Evolutionary conservation across 495 filamentous ascomycete species (phyloP), one percentile per base, ranked within the genome.

Genomic region (Jackrogersella minutella): DNA sequence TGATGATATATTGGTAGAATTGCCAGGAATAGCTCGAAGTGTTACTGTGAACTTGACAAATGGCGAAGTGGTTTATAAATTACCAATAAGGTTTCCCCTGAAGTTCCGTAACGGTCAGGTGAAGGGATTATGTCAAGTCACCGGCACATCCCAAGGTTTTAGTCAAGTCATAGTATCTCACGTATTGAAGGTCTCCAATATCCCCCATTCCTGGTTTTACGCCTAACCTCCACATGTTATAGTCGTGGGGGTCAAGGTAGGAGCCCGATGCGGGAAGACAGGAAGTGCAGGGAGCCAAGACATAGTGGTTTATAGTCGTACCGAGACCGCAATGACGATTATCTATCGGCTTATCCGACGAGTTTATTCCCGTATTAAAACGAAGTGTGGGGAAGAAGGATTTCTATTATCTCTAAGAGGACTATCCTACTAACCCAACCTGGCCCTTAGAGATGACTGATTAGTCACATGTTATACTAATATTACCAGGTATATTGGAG

Each of bases 181-280:
- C 58, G 19, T 41, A 55, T 56, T n/a, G 41, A 28, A 36, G 22
- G 49, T 66, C 41, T 26, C 37, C 24, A 28, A 67, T 57, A 34
- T 57, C 30, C 13, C 28, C 30, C 36, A 51, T 52, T 58, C 53
- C 51, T 68, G 52, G 53, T 31, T 8, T 58, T 36, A 58, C 37
- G 37, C 43, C 44, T 62, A 37, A 53, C 51, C 58, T 58, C 64
- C 43, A 53, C 16, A 46, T 46, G 51, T 10, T 46, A 19, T 26
- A 40, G 39, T 53, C 28, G 65, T 68, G 65, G 65, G 65, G 65
- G 65, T 63, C 50, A 60, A 28, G n/a, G 60, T 60, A 37, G 41
- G 16, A 59, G 26, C 31, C 39, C 6, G 39, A 44, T 22, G 56
- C 59, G 54, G 66, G 31, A 44, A 56, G 49, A 41, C 33, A 64